Base-by-base conservation (phyloP, 2,329 filamentous ascomycete genomes). In the Myriangium duriaei region DNA sequence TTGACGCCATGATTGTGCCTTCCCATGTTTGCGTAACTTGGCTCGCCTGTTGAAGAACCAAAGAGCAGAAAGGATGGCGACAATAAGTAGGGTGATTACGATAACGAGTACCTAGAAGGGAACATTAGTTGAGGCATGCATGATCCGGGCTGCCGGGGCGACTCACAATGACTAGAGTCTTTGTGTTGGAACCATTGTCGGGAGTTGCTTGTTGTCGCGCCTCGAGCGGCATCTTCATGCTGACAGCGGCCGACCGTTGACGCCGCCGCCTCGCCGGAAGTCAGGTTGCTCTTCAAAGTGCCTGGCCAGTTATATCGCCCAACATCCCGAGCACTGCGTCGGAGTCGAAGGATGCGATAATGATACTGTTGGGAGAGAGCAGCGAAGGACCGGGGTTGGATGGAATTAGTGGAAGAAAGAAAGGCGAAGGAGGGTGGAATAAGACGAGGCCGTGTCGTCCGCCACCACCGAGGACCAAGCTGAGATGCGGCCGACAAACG, bases 71-170 rank as follows among this genome's bases (percentile, higher is more conserved):
- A 45, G 39, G 13, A 43, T 42, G 15, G 19, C 37, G 18, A 42
- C 39, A 10, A 42, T 21, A 3, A 45, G 38, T n/a, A 31, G 33
- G 11, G 40, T 36, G 18, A 37, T 39, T 4, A 45, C 38, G 30
- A 39, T 38, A 13, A 42, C 43, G 11, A 43, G 34, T 7, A 43
- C 39, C 43, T 45, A 26, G 18, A 3, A n/a, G n/a, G n/a, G n/a
- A n/a, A n/a, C n/a, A n/a, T n/a, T n/a, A n/a, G n/a, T n/a, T 4
- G 9, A 15, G 16, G 30, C 7, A 14, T 5, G 21, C 5, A 19
- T 29, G 3, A 10, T 34, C 6, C n/a, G 21, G 21, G 21, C 7
- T 7, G 21, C 7, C 7, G 21, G 21, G 26, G 17, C 32, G 15
- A 32, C 36, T 24, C 24, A 39, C 36, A 17, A 39, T 33, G 10